phyloP scores from a whole-genome alignment of 2,329 filamentous ascomycete species.

The Penicillium oxalicum region DNA sequence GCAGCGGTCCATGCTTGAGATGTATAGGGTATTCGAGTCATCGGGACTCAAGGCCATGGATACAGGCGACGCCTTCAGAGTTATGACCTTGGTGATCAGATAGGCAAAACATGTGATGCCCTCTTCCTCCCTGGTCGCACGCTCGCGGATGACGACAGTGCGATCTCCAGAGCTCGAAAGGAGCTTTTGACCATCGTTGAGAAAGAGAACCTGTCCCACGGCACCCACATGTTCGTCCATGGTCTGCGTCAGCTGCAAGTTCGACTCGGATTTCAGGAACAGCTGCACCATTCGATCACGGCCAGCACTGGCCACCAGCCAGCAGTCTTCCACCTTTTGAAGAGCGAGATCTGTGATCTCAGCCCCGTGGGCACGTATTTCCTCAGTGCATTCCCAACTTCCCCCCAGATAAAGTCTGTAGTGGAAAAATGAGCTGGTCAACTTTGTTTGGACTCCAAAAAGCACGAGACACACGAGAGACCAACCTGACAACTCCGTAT shows the following conservation, averaged over 20 bases:
- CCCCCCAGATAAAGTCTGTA: conserved; percentile 36
- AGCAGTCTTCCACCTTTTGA: conserved; percentile 55
- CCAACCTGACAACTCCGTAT: conserved; percentile 66
- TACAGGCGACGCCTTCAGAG: conserved; percentile 77
- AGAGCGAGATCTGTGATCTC: conserved; percentile 79
- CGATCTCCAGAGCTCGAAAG: conserved; percentile 86
- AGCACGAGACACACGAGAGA: conserved; percentile 1
- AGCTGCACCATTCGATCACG: conserved; percentile 89
- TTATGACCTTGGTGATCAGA: conserved; percentile 68
- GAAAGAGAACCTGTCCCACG: conserved; percentile 71
- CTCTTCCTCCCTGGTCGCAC: conserved; percentile 59
- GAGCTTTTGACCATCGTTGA: conserved; percentile 62
- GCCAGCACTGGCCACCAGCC: conserved; percentile 73
- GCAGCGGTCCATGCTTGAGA: conserved; percentile 58
- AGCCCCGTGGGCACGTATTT: conserved; percentile 77
- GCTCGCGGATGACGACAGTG: conserved; percentile 74
- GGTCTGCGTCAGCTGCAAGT: conserved; percentile 78
- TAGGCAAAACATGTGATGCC: conserved; percentile 62
- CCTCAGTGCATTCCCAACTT: conserved; percentile 57
- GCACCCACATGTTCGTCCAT: conserved; percentile 85
- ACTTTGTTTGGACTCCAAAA: neutral
- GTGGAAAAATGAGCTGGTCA: conserved; percentile 12
- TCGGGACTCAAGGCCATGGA: conserved; percentile 71
- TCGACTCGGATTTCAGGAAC: conserved; percentile 58
- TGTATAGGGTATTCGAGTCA: conserved; percentile 49